These are phyloP conservation scores for Russula foetens DNA, from an alignment of 768 basidiomycete species.

Conservation along the genomic window DNA sequence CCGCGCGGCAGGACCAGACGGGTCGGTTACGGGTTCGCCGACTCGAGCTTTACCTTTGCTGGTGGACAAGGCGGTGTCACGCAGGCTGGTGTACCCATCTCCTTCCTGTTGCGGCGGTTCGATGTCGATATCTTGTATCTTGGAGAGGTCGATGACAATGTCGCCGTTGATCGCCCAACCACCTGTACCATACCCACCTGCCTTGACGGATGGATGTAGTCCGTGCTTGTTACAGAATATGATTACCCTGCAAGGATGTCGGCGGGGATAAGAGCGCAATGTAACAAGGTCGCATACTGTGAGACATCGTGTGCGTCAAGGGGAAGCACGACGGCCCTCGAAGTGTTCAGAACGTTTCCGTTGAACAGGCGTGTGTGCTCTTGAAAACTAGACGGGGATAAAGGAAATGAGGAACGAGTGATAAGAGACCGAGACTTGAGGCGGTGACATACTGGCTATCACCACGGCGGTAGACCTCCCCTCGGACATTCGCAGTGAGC, in stretches of 20 bases:
- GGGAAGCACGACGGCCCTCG: conserved; percentile 64
- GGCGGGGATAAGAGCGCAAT: neutral
- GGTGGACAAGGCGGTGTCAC: conserved; percentile 42
- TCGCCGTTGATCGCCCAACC: conserved; percentile 87
- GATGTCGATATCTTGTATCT: conserved; percentile 58
- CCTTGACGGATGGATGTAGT: conserved; percentile 73
- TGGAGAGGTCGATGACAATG: conserved; percentile 72
- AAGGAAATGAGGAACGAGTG: neutral
- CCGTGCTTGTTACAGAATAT: conserved; percentile 64
- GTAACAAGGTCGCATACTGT: conserved; percentile 36
- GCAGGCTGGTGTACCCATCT: conserved; percentile 50
- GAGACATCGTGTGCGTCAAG: conserved; percentile 76
- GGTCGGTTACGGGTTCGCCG: neutral
- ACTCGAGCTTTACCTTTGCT: conserved; percentile 47
- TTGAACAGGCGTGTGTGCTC: conserved; percentile 47
- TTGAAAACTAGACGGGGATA: conserved; percentile 9
- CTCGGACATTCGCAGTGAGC: conserved; percentile 11
- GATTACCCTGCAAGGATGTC: conserved; percentile 41
- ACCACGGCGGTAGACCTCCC: conserved; percentile 13
- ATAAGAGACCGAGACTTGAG: neutral
- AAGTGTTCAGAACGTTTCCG: conserved; percentile 54
- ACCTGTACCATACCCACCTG: conserved; percentile 86
- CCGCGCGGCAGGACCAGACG: conserved; percentile 23
- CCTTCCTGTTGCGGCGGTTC: conserved; percentile 39
- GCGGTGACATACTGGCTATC: conserved; percentile 10